Percentiles rank a stretch among this genome's conserved stretches.
Evolutionary conservation across 371 early-diverging fungal genomes (phyloP).

Genomic region (Zancudomyces culisetae): DNA sequence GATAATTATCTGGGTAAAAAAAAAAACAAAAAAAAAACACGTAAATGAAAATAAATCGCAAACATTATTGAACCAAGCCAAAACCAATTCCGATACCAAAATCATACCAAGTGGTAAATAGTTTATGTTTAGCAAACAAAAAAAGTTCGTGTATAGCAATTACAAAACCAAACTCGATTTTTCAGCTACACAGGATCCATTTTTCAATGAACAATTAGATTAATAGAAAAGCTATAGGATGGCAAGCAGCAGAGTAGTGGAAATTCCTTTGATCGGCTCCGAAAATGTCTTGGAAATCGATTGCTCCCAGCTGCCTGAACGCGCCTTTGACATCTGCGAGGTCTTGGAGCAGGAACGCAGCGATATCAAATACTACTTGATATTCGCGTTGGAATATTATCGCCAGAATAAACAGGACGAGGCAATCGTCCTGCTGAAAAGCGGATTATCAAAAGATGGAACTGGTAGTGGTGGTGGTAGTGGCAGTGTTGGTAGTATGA

Average conservation of each 20-base stretch:
- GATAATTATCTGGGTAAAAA: no score
- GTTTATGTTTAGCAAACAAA: no score
- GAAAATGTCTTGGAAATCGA: constrained; percentile 65
- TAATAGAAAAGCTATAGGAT: no score
- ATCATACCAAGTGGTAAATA: no score
- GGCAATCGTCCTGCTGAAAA: constrained; percentile 35
- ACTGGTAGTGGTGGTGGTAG: neutral
- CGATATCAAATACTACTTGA: constrained; percentile 46
- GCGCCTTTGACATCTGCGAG: constrained; percentile 48
- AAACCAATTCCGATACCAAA: no score
- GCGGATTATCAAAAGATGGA: constrained; percentile 32
- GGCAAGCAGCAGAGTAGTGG: constrained; percentile 28
- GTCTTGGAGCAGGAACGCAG: constrained; percentile 56
- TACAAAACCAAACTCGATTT: no score
- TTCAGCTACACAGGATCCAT: no score
- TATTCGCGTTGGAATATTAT: constrained; percentile 71
- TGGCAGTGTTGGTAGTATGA: constrained; percentile 9
- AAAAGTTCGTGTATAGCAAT: no score
- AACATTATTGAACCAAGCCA: no score
- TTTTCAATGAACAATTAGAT: no score
- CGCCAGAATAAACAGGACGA: constrained; percentile 37
- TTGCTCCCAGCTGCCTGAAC: constrained; percentile 43
- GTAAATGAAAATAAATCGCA: no score
- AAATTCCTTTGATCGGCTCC: constrained; percentile 52
- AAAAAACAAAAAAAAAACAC: no score